Conservation (phyloP, 306 rosid genomes). For the Lupinus albus region DNA sequence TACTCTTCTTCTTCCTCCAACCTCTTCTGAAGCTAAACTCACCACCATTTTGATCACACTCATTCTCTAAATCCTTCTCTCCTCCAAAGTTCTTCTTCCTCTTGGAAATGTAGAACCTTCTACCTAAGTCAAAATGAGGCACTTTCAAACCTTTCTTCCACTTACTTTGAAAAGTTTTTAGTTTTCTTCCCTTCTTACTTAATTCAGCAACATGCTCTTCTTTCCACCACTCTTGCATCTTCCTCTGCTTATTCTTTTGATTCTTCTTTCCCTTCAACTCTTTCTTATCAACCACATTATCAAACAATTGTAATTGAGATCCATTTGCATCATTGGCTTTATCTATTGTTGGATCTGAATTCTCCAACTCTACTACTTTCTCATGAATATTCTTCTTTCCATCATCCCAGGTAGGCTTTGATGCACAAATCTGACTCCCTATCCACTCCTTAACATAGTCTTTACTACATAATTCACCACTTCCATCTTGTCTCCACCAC, state of each 20-base stretch:
- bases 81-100: conserved; percentile 49
- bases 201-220: conserved; percentile 88
- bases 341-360: conserved; percentile 53
- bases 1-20: conserved; percentile 75
- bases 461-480: conserved; percentile 79
- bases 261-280: conserved; percentile 58
- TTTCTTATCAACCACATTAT: conserved; percentile 50
- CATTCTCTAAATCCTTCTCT: conserved; percentile 47
- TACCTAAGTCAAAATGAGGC: conserved; percentile 74
- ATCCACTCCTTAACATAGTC: conserved; percentile 97
- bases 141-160: conserved; percentile 75
- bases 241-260: conserved; percentile 65
- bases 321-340: conserved; percentile 53
- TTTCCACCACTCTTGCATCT: conserved; percentile 99
- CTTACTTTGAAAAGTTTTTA: conserved; percentile 54
- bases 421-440: conserved; percentile 92
- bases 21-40: conserved; percentile 94
- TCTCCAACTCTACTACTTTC: conserved; percentile 48
- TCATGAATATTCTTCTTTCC: conserved; percentile 63
- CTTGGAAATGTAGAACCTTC: conserved; percentile 54
- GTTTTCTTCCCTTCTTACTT: conserved; percentile 69
- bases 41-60: conserved; percentile 62
- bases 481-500: conserved; percentile 98
- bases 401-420: conserved; percentile 83
- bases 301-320: conserved; percentile 47